phyloP scores from a whole-genome alignment of 108 stramenopile species.

The Skeletonema potamos region DNA sequence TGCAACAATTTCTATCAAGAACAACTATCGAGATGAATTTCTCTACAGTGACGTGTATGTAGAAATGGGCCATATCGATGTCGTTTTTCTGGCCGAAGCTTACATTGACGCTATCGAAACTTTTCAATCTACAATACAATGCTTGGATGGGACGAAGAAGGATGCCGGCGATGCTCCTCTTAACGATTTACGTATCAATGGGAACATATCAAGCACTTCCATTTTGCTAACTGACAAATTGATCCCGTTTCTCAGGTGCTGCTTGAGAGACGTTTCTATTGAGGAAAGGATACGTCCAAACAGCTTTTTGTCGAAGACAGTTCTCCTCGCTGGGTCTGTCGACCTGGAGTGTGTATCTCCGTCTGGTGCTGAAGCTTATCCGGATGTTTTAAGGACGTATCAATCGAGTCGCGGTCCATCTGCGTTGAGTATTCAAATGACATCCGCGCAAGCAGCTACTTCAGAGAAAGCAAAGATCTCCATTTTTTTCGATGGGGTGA shows the following conservation, averaged over 20 bases:
- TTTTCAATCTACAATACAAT: neutral
- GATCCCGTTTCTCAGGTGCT: constrained; percentile 29
- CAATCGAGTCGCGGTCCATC: constrained; percentile 1
- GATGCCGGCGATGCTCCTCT: neutral
- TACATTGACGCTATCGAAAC: constrained; percentile 8
- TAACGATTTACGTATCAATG: constrained; percentile 3
- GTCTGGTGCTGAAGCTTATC: constrained; percentile 36
- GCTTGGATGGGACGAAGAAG: neutral
- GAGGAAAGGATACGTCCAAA: neutral
- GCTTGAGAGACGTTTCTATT: constrained; percentile 6
- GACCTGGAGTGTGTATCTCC: constrained; percentile 27
- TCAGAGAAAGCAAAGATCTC: constrained; percentile 18
- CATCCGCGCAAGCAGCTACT: constrained; percentile 17
- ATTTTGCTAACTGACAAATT: constrained; percentile 29
- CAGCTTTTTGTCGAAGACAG: neutral
- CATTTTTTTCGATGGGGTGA: constrained; percentile 46
- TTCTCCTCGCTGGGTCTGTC: constrained; percentile 15
- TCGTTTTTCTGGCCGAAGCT: constrained; percentile 24
- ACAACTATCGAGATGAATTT: neutral
- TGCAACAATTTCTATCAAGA: neutral
- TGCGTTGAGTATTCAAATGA: constrained; percentile 21
- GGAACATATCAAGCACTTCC: constrained; percentile 13
- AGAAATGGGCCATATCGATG: neutral
- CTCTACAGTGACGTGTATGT: neutral
- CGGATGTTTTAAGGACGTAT: constrained; percentile 45